Evolutionary conservation across 2,329 filamentous ascomycete genomes (phyloP), one percentile per base, ranked within the genome.

Genomic region (Lecanicillium sp.): DNA sequence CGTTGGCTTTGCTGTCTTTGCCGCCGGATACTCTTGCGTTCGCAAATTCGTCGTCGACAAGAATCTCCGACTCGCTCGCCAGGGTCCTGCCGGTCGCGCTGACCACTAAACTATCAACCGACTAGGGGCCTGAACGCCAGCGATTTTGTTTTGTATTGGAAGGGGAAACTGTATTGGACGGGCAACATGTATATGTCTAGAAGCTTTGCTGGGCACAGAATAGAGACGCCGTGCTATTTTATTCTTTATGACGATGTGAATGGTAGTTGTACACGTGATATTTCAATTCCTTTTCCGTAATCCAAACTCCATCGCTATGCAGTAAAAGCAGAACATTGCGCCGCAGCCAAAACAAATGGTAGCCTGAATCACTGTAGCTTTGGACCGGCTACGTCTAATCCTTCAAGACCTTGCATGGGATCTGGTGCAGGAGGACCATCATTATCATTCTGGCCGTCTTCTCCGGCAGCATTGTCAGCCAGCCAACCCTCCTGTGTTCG

Each of bases 341-440:
- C n/a, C n/a, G n/a, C n/a, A n/a, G n/a, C n/a, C 39, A 40, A 27
- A 36, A 28, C 25, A 33, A 22, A n/a, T 13, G 12, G 29, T 37
- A 12, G 17, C 12, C 17, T 17, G 38, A 36, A 47, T 76, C 59
- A 92, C 54, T 77, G 80, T 39, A 76, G 82, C 60, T 86, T 89
- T 11, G 92, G 92, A 8, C 94, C 94, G 40, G 90, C 94, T 52
- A 97, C 86, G 62, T 97, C 94, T 39, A 97, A 69, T 13, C 85
- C 87, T 60, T 97, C 89, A 6, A 98, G 67, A 25, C 89, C 90
- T 64, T 96, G 87, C 92, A 98, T 98, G 4, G 90, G 87, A 64
- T 97, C 88, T 51, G 82, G 77, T 2, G 75, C 72, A 32, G 64
- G 70, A 43, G 71, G 67, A 48, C 74, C 74, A 27, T 66, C 65